Base-by-base conservation (phyloP, 176 grass and related monocot genomes). In the Avena insularis region DNA sequence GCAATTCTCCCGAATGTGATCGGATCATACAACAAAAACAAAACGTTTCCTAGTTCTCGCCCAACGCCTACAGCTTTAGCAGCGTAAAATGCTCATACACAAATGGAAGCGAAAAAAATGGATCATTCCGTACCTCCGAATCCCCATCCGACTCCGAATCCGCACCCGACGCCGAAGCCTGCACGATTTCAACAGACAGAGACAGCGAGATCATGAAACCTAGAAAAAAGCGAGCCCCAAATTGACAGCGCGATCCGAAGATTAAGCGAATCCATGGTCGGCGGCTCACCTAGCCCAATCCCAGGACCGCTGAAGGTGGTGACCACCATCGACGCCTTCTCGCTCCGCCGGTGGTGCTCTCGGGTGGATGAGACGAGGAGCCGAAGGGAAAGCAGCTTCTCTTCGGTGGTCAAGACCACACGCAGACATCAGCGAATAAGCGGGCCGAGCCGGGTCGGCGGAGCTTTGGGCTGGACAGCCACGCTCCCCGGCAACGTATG, bases 61-160 rank as follows among this genome's bases (percentile, higher is more conserved):
- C 15, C 51, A 12, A n/a, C 2, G 13, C 36, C 12, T 56, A 83
- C 65, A 47, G 43, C 57, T 56, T 74, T 36, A 47, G 9, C 45
- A 16, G 14, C 4, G 14, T 40, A 12, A 61, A 35, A 45, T 66
- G 21, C 12, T 47, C 50, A 15, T 40, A 48, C 31, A 19, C 48
- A 82, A 72, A 16, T 3, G 6, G 20, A 12, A 54, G 45, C 14
- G 48, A n/a, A 48, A 75, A 3, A 3, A 70, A 50, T 2, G 10
- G 54, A 29, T 33, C 10, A 3, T 21, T 21, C 23, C 78, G 81
- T 78, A 99, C 92, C 92, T 94, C 94, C 97, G 75, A 99, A 94
- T 13, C 97, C 92, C 97, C 97, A 99, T 21, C 97, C 97, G 43
- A 99, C 86, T 79, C 97, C 94, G 79, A 99, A 99, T n/a, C 97